Evolutionary conservation across 73 alveolate species (phyloP), one percentile per base, ranked within the genome.

Genomic region (Effrenium voratum): DNA sequence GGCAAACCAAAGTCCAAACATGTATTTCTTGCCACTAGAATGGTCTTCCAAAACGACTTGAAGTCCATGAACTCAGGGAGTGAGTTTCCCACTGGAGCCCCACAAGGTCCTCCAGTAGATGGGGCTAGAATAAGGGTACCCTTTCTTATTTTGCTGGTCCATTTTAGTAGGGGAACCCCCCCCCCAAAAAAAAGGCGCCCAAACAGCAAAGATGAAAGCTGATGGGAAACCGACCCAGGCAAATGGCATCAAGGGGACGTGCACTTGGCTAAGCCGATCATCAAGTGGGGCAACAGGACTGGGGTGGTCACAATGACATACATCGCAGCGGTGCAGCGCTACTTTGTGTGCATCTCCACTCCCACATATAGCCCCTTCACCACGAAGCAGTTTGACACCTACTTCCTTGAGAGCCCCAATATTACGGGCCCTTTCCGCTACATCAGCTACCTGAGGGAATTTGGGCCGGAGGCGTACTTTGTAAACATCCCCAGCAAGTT

Each of bases 401-500:
- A 87, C 41, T 38, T 87, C 38, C 75, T 87, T 83, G 95, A 87
- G 84, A 87, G 95, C 45, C 70, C 68, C 22, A 32, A 44, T 70
- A 87, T 87, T 66, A 87, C 95, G 26, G 95, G 95, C 49, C 95
- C 95, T 5, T 87, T 87, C 49, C 83, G 95, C 45, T 87, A 87
- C 49, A 87, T 87, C 47, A 87, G 95, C 84, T 82, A 82, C 73
- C 34, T 82, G 92, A 28, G 75, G 68, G 84, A 87, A 49, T 87
- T 87, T 87, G 95, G 95, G 15, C 95, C 95, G 2, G 66, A 87
- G n/a, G 95, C 95, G 28, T 87, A 87, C 30, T 87, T 87, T 28
- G 95, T 87, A 84, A 87, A 63, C 84, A 87, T 87, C 34, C 95
- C 95, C 83, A 87, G 95, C 43, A 82, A 82, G 73, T 82, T 82